Conservation (phyloP, 78 protist species). For the Cavenderia fasciculata region DNA sequence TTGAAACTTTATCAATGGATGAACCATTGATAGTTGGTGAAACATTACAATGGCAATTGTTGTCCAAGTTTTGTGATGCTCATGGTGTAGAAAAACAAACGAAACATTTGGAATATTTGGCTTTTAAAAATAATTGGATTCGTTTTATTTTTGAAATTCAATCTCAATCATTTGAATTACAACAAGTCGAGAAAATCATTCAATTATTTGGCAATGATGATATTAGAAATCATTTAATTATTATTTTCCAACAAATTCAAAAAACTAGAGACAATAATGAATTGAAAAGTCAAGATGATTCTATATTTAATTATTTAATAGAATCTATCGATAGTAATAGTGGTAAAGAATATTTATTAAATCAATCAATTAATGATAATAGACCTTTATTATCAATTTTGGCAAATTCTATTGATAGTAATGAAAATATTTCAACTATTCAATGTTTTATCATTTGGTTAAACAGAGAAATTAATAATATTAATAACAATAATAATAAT, state of each 20-base stretch:
- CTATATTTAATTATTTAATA: background rate
- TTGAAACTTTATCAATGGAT: constrained; percentile 1
- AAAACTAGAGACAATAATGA: constrained; percentile 28
- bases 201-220: background rate
- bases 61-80: constrained; percentile 40
- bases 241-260: constrained; percentile 28
- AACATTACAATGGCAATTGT: constrained; percentile 15
- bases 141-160: constrained; percentile 49
- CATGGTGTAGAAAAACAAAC: constrained; percentile 6
- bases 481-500: no score
- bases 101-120: constrained; percentile 30
- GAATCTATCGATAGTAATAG: no score
- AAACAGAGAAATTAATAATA: no score
- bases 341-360: constrained; percentile 35
- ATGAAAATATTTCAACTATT: background rate
- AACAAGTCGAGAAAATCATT: constrained; percentile 22
- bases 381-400: constrained; percentile 38
- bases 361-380: constrained; percentile 29
- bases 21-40: constrained; percentile 17
- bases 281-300: background rate
- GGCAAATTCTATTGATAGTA: constrained; percentile 30
- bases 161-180: constrained; percentile 28
- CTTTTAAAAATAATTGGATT: constrained; percentile 38
- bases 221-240: constrained; percentile 16
- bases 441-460: constrained; percentile 64